Evolutionary conservation across 1,284 basidiomycete species (phyloP).

Genomic region (Malassezia caprae): DNA sequence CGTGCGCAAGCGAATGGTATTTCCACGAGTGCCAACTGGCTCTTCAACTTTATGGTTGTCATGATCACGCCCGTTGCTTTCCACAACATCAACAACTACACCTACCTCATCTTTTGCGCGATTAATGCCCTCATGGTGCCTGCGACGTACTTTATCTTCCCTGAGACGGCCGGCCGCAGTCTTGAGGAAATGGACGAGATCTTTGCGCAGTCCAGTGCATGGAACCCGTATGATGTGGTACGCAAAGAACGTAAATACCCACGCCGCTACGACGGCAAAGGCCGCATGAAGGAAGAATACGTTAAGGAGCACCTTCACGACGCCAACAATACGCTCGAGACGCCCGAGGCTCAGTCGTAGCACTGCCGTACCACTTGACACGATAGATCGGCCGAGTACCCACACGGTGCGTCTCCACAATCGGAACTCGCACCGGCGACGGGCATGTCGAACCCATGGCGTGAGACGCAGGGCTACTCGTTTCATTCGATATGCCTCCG

Average conservation of each 20-base stretch:
- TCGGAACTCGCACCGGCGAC: not conserved
- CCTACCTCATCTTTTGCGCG: constrained; percentile 30
- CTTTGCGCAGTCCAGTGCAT: constrained; percentile 31
- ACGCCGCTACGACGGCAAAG: constrained; percentile 37
- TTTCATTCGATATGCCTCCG: constrained; percentile 17
- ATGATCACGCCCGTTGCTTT: constrained; percentile 36
- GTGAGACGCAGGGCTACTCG: constrained; percentile 14
- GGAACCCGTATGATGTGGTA: constrained; percentile 42
- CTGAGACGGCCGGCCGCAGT: constrained; percentile 37
- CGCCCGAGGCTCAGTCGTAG: not conserved
- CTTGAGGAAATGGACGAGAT: constrained; percentile 42
- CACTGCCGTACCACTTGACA: not conserved
- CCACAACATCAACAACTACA: constrained; percentile 21
- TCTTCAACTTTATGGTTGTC: constrained; percentile 44
- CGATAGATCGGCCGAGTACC: not conserved
- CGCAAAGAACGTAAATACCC: constrained; percentile 29
- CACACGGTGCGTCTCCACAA: not conserved
- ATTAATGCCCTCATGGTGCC: constrained; percentile 33
- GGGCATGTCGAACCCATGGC: constrained; percentile 16
- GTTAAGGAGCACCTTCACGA: not conserved
- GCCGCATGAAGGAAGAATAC: constrained; percentile 18
- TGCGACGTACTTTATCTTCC: constrained; percentile 33
- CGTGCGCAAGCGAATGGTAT: constrained; percentile 42
- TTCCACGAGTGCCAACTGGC: constrained; percentile 37
- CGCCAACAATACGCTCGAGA: not conserved